A percentile compares a stretch with the other conserved stretches of the same genome.
Conservation (phyloP, 2,329 filamentous ascomycete species). For the Pseudocercospora musae region DNA sequence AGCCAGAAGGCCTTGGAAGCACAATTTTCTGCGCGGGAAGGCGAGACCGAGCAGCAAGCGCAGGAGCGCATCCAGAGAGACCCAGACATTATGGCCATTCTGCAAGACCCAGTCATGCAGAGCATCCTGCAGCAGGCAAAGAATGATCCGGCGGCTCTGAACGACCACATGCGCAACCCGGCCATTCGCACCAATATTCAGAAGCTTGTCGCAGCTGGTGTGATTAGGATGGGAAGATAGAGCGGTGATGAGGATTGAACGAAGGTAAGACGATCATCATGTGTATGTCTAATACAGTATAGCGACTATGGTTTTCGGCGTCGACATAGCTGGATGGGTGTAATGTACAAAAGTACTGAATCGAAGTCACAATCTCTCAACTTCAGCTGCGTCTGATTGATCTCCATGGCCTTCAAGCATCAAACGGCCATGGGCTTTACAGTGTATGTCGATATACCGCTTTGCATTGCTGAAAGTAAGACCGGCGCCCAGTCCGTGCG, state of each 20-base stretch:
- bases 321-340: not conserved
- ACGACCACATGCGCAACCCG: conserved; percentile 96
- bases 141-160: conserved; percentile 82
- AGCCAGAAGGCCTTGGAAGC: conserved; percentile 87
- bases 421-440: too few species aligned
- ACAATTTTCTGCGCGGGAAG: conserved; percentile 86
- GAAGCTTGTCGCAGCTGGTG: conserved; percentile 88
- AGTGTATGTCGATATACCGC: too few species aligned
- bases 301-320: not conserved
- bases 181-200: conserved; percentile 83
- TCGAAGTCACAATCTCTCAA: not conserved
- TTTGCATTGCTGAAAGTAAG: too few species aligned
- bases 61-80: conserved; percentile 76
- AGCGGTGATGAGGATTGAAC: not conserved
- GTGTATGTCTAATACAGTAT: conserved; percentile 1
- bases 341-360: not conserved
- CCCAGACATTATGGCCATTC: conserved; percentile 73
- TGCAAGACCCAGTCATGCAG: conserved; percentile 97
- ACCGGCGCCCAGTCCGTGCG: too few species aligned
- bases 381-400: too few species aligned
- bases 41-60: conserved; percentile 89
- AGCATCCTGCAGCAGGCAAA: conserved; percentile 95
- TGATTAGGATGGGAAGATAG: conserved; percentile 56
- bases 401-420: too few species aligned
- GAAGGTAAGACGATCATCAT: conserved; percentile 1